Percentiles rank a stretch among this genome's conserved stretches.
Conservation (phyloP, 495 filamentous ascomycete genomes). For the Lasiosphaeris hirsuta region DNA sequence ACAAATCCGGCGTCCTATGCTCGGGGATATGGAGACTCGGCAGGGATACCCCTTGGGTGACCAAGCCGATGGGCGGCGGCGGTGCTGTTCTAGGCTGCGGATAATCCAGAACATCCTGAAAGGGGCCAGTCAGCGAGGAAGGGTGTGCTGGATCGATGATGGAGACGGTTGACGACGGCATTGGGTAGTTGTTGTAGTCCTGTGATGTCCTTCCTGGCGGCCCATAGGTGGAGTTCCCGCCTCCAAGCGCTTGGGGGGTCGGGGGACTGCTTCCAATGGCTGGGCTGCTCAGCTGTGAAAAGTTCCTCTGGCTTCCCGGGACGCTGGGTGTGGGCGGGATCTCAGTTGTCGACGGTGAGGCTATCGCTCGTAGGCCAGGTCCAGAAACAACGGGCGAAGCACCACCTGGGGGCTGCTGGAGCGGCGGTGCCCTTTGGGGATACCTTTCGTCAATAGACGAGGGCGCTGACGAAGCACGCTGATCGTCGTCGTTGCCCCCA, state of each 20-base stretch:
- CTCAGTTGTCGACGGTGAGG: constrained; percentile 3
- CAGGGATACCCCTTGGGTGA: constrained; percentile 17
- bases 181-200: constrained; percentile 13
- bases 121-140: constrained; percentile 4
- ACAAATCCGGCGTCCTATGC: constrained; percentile 19
- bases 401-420: background rate
- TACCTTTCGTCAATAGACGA: constrained; percentile 7
- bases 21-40: constrained; percentile 20
- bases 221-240: constrained; percentile 4
- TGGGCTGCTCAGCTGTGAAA: constrained; percentile 9
- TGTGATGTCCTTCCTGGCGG: constrained; percentile 3
- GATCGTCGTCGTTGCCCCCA: constrained; percentile 18
- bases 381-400: constrained; percentile 9
- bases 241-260: constrained; percentile 4
- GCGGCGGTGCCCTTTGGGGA: background rate
- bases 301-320: constrained; percentile 13
- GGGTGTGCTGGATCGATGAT: constrained; percentile 16
- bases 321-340: constrained; percentile 12
- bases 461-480: constrained; percentile 17
- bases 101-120: constrained; percentile 7
- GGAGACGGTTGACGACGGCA: constrained; percentile 14
- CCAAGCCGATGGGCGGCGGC: constrained; percentile 16
- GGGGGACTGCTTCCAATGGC: background rate
- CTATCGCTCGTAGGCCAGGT: background rate
- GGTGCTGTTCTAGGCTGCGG: constrained; percentile 17